Conservation (phyloP, 768 basidiomycete species). For the Lactarius evosmus region DNA sequence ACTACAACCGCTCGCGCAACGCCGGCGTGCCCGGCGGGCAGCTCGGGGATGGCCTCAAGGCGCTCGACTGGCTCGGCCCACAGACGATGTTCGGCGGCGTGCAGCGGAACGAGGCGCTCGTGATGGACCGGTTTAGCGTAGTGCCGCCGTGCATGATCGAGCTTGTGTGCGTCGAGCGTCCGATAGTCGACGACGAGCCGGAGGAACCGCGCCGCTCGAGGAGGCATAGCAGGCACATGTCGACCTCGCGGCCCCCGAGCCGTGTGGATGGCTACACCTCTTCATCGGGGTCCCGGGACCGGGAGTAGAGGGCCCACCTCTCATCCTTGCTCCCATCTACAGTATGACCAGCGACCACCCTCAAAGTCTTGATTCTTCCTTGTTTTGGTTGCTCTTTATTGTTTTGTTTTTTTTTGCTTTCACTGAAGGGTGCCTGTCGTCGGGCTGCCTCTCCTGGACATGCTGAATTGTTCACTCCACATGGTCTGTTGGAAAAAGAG, state of each 20-base stretch:
- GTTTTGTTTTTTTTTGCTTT: neutral
- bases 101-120: constrained; percentile 41
- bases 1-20: constrained; percentile 61
- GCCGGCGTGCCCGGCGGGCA: constrained; percentile 66
- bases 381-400: neutral
- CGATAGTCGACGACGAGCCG: constrained; percentile 49
- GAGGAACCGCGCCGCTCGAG: constrained; percentile 43
- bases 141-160: constrained; percentile 58
- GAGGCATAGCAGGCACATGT: constrained; percentile 19
- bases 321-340: too few species aligned
- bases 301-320: neutral
- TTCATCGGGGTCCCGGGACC: constrained; percentile 8
- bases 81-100: constrained; percentile 66
- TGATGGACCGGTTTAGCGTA: constrained; percentile 43
- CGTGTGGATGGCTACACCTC: constrained; percentile 12
- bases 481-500: neutral
- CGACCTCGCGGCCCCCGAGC: constrained; percentile 20
- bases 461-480: neutral
- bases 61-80: constrained; percentile 62
- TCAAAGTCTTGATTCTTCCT: neutral
- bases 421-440: neutral
- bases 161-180: constrained; percentile 48
- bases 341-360: neutral
- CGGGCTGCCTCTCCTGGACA: neutral
- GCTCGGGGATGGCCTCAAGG: constrained; percentile 58